Percentiles rank a stretch among this genome's conserved stretches.
Conservation (phyloP, 2,329 filamentous ascomycete genomes). For the Graphium sp. region DNA sequence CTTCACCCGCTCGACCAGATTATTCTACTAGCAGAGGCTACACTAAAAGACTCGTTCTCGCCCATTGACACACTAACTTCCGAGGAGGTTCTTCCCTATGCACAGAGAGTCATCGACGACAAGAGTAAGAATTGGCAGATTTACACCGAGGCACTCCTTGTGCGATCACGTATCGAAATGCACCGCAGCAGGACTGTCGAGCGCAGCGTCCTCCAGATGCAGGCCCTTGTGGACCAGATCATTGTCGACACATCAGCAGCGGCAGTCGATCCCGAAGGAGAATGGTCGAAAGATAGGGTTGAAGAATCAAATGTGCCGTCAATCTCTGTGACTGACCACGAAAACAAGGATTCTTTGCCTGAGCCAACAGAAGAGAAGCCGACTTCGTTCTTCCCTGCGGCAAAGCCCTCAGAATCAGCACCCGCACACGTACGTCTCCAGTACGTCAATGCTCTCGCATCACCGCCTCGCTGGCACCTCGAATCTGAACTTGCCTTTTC, state of each 20-base stretch:
- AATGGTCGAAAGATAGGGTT: slow-evolving; percentile 9
- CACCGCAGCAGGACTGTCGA: slow-evolving; percentile 79
- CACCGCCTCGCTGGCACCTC: slow-evolving; percentile 82
- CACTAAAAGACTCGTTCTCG: slow-evolving; percentile 74
- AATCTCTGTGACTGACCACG: slow-evolving; percentile 25
- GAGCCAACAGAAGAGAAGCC: slow-evolving; percentile 22
- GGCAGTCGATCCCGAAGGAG: slow-evolving; percentile 11
- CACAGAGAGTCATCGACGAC: slow-evolving; percentile 70
- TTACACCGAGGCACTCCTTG: slow-evolving; percentile 83
- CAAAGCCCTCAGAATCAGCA: slow-evolving; percentile 62
- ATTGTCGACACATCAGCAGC: slow-evolving; percentile 57
- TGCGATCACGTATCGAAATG: slow-evolving; percentile 78
- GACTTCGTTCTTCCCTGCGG: slow-evolving; percentile 65
- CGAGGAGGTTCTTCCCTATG: slow-evolving; percentile 89
- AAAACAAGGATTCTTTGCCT: slow-evolving; percentile 10
- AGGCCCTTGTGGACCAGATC: slow-evolving; percentile 89
- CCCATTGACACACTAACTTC: slow-evolving; percentile 72
- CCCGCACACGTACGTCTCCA: slow-evolving; percentile 58
- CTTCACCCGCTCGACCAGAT: slow-evolving; percentile 76
- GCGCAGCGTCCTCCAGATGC: slow-evolving; percentile 76
- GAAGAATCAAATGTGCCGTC: slow-evolving; percentile 20
- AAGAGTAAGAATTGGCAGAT: slow-evolving; percentile 96
- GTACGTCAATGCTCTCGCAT: slow-evolving; percentile 71
- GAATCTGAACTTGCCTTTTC: slow-evolving; percentile 83
- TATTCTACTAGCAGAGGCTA: slow-evolving; percentile 73